These are phyloP conservation scores for Ceriops zippeliana DNA, from an alignment of 345 rosid species.

Conservation along the genomic window DNA sequence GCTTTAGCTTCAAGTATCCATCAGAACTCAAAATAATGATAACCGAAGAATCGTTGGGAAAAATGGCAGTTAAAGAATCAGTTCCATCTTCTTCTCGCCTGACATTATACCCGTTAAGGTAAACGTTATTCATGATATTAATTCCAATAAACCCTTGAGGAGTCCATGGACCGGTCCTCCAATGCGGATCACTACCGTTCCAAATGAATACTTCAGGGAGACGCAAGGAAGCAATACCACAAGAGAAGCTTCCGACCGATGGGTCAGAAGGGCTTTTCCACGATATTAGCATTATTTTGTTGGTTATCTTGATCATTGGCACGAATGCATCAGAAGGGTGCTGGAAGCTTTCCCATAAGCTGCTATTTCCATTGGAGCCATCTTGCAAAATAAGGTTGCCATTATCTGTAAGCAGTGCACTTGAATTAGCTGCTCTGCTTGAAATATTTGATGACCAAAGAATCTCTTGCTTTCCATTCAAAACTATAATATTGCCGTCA, in stretches of 20 bases:
- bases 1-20: slow-evolving; percentile 22
- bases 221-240: slow-evolving; percentile 24
- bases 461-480: slow-evolving; percentile 31
- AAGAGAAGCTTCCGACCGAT: slow-evolving; percentile 32
- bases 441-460: slow-evolving; percentile 43
- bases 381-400: slow-evolving; percentile 16
- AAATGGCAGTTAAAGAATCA: slow-evolving; percentile 5
- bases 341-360: slow-evolving; percentile 19
- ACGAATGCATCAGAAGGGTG: slow-evolving; percentile 24
- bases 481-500: slow-evolving; percentile 51
- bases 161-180: slow-evolving; percentile 67
- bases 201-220: slow-evolving; percentile 39
- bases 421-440: background rate
- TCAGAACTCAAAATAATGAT: slow-evolving; percentile 24
- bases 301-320: slow-evolving; percentile 16
- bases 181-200: slow-evolving; percentile 36
- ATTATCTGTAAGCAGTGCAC: background rate
- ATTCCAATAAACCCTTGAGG: slow-evolving; percentile 39
- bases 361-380: background rate
- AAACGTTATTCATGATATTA: slow-evolving; percentile 20
- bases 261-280: slow-evolving; percentile 58
- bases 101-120: slow-evolving; percentile 27
- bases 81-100: slow-evolving; percentile 21
- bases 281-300: slow-evolving; percentile 26
- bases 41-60: slow-evolving; percentile 1